phyloP scores from a whole-genome alignment of 75 land plant species.

The Larix kaempferi region DNA sequence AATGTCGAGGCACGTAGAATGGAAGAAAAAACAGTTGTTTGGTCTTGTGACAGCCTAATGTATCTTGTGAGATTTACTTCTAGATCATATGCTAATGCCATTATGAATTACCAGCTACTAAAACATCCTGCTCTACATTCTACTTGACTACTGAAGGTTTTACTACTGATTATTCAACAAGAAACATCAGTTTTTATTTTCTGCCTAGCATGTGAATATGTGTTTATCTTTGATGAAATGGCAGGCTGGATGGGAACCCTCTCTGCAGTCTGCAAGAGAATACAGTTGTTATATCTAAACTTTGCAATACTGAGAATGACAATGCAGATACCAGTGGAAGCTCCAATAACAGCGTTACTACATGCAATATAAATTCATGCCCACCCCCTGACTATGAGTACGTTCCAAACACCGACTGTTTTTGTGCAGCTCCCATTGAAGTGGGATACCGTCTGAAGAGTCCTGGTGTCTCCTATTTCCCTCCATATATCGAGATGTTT shows the following conservation, averaged over 20 bases:
- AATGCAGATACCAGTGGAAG: background rate
- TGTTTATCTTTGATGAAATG: too few relatives aligned
- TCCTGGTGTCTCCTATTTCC: slow-evolving; percentile 71
- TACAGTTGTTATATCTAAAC: slow-evolving; percentile 2
- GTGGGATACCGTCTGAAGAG: slow-evolving; percentile 77
- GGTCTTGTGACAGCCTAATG: too few relatives aligned
- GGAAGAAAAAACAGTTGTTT: too few relatives aligned
- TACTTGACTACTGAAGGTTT: too few relatives aligned
- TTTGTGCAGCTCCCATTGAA: slow-evolving; percentile 65
- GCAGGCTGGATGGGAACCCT: slow-evolving; percentile 34
- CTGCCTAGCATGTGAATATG: too few relatives aligned
- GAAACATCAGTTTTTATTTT: background rate
- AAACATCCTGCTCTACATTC: too few relatives aligned
- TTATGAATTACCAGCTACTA: too few relatives aligned
- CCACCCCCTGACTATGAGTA: slow-evolving; percentile 30
- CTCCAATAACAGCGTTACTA: background rate
- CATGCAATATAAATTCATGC: slow-evolving; percentile 31
- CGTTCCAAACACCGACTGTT: slow-evolving; percentile 41
- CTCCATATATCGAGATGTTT: slow-evolving; percentile 39
- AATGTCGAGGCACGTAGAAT: too few relatives aligned
- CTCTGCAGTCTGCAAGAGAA: slow-evolving; percentile 19
- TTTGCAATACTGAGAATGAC: slow-evolving; percentile 3
- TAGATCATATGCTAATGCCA: too few relatives aligned
- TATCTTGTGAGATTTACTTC: too few relatives aligned
- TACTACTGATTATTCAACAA: too few relatives aligned